Conservation (phyloP, 345 rosid genomes). For the Balakata baccata region DNA sequence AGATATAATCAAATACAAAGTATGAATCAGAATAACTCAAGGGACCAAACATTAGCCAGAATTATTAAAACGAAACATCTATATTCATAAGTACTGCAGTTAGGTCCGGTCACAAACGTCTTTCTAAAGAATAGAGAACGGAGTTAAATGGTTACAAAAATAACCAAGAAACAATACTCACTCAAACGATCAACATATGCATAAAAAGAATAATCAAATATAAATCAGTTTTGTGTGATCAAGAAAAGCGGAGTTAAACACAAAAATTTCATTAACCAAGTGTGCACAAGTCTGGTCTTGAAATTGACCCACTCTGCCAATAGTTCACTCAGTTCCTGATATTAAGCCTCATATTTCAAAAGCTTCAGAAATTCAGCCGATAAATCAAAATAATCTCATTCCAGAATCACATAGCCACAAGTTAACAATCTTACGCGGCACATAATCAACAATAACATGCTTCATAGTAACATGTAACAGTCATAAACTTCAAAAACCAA, state of each 20-base stretch:
- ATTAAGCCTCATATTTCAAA: too few relatives aligned
- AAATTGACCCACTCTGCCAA: not conserved
- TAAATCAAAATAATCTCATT: not conserved
- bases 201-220: not conserved
- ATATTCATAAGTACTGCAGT: not conserved
- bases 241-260: not conserved
- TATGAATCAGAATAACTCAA: not conserved
- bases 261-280: not conserved
- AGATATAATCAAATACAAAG: not conserved
- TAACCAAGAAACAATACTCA: not conserved
- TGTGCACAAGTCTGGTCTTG: not conserved
- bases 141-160: not conserved
- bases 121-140: not conserved
- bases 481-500: too few relatives aligned
- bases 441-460: too few relatives aligned
- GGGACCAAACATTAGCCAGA: too few relatives aligned
- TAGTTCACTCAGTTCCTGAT: not conserved
- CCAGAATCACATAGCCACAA: too few relatives aligned
- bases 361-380: too few relatives aligned
- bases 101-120: not conserved
- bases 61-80: too few relatives aligned
- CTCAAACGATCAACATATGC: not conserved
- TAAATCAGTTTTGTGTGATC: not conserved
- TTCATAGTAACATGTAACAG: too few relatives aligned
- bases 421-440: too few relatives aligned